Conservation (phyloP, 2,329 filamentous ascomycete genomes). For the Didymosphaeria variabile region DNA sequence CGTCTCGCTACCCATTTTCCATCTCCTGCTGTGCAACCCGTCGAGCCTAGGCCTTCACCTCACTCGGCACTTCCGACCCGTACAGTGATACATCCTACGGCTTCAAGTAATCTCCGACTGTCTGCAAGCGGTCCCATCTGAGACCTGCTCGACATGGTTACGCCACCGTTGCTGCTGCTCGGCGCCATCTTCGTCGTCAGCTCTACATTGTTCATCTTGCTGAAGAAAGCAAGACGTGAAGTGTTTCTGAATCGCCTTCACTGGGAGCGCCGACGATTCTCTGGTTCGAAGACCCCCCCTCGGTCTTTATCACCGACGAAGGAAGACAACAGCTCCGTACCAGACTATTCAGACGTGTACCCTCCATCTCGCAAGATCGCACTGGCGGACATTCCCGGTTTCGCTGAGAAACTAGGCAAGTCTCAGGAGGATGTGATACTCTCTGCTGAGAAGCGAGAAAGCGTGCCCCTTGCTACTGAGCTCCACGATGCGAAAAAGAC, state of each 20-base stretch:
- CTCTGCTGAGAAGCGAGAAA: constrained; percentile 31
- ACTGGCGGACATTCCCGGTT: constrained; percentile 48
- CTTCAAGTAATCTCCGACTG: constrained; percentile 2
- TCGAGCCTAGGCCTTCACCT: constrained; percentile 25
- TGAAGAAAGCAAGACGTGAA: constrained; percentile 50
- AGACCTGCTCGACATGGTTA: constrained; percentile 28
- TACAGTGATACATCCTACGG: constrained; percentile 2
- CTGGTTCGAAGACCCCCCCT: constrained; percentile 62
- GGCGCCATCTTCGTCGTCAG: constrained; percentile 42
- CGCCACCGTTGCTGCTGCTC: constrained; percentile 35
- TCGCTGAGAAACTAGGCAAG: constrained; percentile 37
- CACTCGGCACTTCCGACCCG: constrained; percentile 19
- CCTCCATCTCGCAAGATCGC: constrained; percentile 63
- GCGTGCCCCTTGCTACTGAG: constrained; percentile 36
- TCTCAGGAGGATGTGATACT: constrained; percentile 32
- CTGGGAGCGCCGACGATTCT: constrained; percentile 53
- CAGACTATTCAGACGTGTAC: constrained; percentile 58
- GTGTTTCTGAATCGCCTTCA: constrained; percentile 52
- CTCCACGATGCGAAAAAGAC: constrained; percentile 38
- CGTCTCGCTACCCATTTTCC: constrained; percentile 23
- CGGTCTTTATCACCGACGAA: constrained; percentile 63
- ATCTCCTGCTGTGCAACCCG: constrained; percentile 29
- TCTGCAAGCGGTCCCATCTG: neutral
- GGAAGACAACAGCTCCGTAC: constrained; percentile 36
- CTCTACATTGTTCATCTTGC: constrained; percentile 36